Evolutionary conservation across 306 rosid species (phyloP).

Genomic region (Cicer yamashitae): DNA sequence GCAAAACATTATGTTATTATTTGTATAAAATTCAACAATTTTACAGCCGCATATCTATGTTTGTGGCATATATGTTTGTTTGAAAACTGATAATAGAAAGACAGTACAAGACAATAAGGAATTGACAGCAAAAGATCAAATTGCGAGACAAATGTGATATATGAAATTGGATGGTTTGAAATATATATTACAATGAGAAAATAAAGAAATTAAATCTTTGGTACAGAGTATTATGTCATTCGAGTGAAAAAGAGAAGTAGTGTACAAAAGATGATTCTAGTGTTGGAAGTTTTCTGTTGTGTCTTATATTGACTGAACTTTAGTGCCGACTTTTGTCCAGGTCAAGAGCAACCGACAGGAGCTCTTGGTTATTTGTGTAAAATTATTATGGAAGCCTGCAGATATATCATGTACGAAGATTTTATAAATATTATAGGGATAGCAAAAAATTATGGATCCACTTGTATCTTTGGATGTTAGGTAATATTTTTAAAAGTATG

Average conservation of each 20-base stretch:
- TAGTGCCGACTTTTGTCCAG: constrained; percentile 42
- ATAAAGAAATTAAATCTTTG: neutral
- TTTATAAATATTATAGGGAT: neutral
- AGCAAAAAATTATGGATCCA: no score
- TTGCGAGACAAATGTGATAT: constrained; percentile 46
- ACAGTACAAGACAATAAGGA: constrained; percentile 24
- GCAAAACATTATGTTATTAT: neutral
- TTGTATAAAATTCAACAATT: neutral
- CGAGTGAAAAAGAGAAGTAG: constrained; percentile 29
- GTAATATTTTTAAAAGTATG: no score
- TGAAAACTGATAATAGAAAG: constrained; percentile 14
- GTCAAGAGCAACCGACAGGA: constrained; percentile 9
- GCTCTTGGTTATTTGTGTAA: neutral
- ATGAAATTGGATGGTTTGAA: constrained; percentile 17
- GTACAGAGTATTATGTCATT: neutral
- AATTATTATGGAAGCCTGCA: constrained; percentile 38
- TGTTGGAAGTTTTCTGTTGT: constrained; percentile 45
- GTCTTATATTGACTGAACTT: constrained; percentile 43
- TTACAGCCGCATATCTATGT: neutral
- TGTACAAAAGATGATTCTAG: constrained; percentile 30
- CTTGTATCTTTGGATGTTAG: no score
- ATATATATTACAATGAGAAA: constrained; percentile 41
- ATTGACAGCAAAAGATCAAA: constrained; percentile 42
- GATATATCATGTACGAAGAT: neutral
- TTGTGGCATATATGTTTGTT: constrained; percentile 2